These are phyloP conservation scores for Fusarium sp. DNA, from an alignment of 2,329 filamentous ascomycete genomes.

Conservation along the genomic window DNA sequence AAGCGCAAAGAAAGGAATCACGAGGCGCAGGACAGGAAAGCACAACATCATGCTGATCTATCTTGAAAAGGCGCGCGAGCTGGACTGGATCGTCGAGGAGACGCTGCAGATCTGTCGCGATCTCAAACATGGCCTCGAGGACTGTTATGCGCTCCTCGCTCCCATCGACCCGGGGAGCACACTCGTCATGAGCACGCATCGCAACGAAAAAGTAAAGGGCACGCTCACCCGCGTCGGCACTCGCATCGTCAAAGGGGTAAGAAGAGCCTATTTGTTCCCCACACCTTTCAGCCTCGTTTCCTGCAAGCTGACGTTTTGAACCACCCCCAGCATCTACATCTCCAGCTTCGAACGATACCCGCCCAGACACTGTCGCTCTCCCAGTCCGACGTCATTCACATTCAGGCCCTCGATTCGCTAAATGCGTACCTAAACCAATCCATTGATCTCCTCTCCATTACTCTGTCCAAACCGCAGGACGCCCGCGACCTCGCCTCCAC, in stretches of 20 bases:
- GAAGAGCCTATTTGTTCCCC: conserved; percentile 42
- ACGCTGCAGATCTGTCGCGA: conserved; percentile 61
- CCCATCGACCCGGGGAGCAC: conserved; percentile 89
- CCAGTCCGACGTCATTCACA: conserved; percentile 62
- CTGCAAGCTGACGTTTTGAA: conserved; percentile 9
- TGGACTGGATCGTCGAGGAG: conserved; percentile 66
- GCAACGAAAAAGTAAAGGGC: conserved; percentile 92
- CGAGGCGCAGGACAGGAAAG: background rate
- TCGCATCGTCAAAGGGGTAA: conserved; percentile 89
- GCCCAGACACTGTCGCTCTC: conserved; percentile 62
- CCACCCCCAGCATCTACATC: conserved; percentile 73
- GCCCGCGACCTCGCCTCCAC: conserved; percentile 68
- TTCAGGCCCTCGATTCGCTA: conserved; percentile 78
- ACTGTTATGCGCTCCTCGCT: conserved; percentile 88
- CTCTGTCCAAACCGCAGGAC: conserved; percentile 71
- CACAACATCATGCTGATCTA: conserved; percentile 43
- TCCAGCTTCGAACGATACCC: conserved; percentile 79
- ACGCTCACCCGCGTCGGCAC: conserved; percentile 91
- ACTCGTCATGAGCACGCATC: conserved; percentile 86
- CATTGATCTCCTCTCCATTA: conserved; percentile 85
- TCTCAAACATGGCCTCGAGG: conserved; percentile 78
- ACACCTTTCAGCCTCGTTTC: conserved; percentile 9
- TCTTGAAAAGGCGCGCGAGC: conserved; percentile 60
- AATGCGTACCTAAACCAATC: conserved; percentile 84
- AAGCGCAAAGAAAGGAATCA: background rate